These are phyloP conservation scores for Epicoccum sorghinum DNA, from an alignment of 2,329 filamentous ascomycete species.

Conservation along the genomic window DNA sequence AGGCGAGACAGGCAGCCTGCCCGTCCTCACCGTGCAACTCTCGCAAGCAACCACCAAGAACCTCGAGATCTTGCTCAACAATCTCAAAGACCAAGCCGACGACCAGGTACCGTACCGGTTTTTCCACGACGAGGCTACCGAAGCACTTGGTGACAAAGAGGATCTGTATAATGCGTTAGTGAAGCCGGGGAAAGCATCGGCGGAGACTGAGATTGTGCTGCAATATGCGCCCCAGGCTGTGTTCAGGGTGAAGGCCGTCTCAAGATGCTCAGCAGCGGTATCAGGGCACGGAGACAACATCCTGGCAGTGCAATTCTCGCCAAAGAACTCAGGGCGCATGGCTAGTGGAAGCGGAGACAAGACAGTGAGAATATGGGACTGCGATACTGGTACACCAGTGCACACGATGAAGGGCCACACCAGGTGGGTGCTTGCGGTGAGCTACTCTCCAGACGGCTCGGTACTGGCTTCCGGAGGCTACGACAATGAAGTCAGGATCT, in stretches of 20 bases:
- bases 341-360: slow-evolving; percentile 91
- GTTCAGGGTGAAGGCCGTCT: slow-evolving; percentile 90
- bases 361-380: slow-evolving; percentile 92
- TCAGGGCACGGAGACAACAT: slow-evolving; percentile 92
- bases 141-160: slow-evolving; percentile 53
- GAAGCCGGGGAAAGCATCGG: slow-evolving; percentile 53
- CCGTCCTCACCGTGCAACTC: slow-evolving; percentile 73
- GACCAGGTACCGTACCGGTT: slow-evolving; percentile 72
- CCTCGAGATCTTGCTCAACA: slow-evolving; percentile 84
- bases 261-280: slow-evolving; percentile 85
- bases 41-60: slow-evolving; percentile 89
- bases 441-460: slow-evolving; percentile 83
- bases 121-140: slow-evolving; percentile 57
- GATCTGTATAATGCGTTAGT: slow-evolving; percentile 52
- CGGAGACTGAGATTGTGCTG: slow-evolving; percentile 67
- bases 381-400: slow-evolving; percentile 87
- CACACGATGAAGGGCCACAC: slow-evolving; percentile 86
- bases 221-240: slow-evolving; percentile 84
- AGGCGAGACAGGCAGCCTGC: slow-evolving; percentile 70
- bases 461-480: slow-evolving; percentile 88
- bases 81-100: slow-evolving; percentile 70
- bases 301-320: slow-evolving; percentile 83
- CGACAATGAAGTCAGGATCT: slow-evolving; percentile 89
- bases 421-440: slow-evolving; percentile 86
- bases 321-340: slow-evolving; percentile 74